Percentiles rank a stretch among this genome's conserved stretches.
phyloP scores from a whole-genome alignment of 2,329 filamentous ascomycete genomes.

The Trichoderma aggressivum region DNA sequence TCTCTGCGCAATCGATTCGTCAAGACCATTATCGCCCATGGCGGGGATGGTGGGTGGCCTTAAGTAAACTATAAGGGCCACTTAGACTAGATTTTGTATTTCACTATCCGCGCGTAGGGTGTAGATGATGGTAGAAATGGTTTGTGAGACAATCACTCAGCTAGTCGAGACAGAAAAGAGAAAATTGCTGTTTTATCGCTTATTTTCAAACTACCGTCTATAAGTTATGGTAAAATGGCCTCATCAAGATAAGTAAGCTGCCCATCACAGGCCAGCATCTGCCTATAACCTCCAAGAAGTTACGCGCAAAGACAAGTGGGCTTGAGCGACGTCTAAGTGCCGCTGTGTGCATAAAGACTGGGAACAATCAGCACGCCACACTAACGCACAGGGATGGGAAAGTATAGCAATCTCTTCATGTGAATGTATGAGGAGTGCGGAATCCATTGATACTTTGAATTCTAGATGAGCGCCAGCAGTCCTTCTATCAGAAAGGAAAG shows the following conservation, averaged over 20 bases:
- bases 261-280: background rate
- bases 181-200: background rate
- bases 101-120: background rate
- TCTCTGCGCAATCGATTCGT: background rate
- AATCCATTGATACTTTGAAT: no score
- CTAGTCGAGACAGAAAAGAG: background rate
- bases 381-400: no score
- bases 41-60: background rate
- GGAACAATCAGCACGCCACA: no score
- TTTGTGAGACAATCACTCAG: background rate
- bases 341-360: background rate
- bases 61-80: accelerated
- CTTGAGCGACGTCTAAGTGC: background rate
- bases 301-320: background rate
- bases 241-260: background rate
- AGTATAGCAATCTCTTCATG: no score
- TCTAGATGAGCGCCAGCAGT: no score
- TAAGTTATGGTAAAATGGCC: background rate
- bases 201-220: background rate
- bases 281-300: background rate
- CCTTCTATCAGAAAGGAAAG: no score
- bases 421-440: no score
- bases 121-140: background rate
- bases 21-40: background rate
- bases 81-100: background rate